Conservation (phyloP, 345 rosid species). For the Heritiera fomes region DNA sequence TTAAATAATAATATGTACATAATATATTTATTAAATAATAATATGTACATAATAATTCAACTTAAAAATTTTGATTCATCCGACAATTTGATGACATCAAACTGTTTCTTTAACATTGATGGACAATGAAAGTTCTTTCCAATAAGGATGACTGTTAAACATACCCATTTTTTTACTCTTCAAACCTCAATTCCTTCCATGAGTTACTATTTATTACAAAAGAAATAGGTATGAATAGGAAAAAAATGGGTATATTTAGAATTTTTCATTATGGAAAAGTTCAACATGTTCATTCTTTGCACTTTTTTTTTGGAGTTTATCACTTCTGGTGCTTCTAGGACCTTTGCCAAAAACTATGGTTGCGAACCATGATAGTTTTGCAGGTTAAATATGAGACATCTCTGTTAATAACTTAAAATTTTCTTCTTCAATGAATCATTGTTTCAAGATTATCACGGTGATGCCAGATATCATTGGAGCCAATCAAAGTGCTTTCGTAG, state of each 20-base stretch:
- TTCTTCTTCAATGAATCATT: not conserved
- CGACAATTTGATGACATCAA: not conserved
- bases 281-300: slow-evolving; percentile 53
- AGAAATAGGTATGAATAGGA: too few relatives aligned
- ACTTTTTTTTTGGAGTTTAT: slow-evolving; percentile 68
- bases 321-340: slow-evolving; percentile 75
- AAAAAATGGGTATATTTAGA: too few relatives aligned
- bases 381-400: slow-evolving; percentile 52
- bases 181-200: too few relatives aligned
- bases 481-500: too few relatives aligned
- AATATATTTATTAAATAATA: too few relatives aligned
- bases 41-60: too few relatives aligned
- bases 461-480: too few relatives aligned
- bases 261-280: slow-evolving; percentile 20
- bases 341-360: slow-evolving; percentile 83
- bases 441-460: not conserved
- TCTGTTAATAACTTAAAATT: not conserved
- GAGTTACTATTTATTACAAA: too few relatives aligned
- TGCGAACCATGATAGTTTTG: slow-evolving; percentile 72
- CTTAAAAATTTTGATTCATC: not conserved
- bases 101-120: not conserved
- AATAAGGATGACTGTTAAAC: slow-evolving; percentile 46
- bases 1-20: too few relatives aligned
- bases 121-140: slow-evolving; percentile 23
- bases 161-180: too few relatives aligned